phyloP scores from a whole-genome alignment of 805 yeast species.

The Ogataea corticis region DNA sequence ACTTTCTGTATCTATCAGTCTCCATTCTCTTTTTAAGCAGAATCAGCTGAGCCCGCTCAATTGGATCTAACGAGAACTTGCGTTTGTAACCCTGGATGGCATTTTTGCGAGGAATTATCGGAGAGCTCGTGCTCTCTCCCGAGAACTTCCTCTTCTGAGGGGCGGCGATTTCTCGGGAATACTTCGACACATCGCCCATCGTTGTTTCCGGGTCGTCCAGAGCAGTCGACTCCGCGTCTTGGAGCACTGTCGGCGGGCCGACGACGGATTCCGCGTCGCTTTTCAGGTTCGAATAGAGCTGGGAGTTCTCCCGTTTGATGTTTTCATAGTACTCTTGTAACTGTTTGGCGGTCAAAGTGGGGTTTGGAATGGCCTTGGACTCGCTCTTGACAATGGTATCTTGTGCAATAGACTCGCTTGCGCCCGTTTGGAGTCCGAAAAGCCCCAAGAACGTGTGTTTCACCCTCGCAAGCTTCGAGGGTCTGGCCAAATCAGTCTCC shows the following conservation, averaged over 20 bases:
- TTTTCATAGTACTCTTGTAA: constrained; percentile 29
- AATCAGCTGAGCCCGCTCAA: constrained; percentile 34
- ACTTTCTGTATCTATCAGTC: constrained; percentile 45
- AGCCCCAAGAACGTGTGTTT: constrained; percentile 13
- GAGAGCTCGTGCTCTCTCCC: constrained; percentile 4
- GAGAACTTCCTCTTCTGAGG: constrained; percentile 8
- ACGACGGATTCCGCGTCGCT: constrained; percentile 6
- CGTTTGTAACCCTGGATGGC: neutral
- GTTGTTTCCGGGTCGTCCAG: constrained; percentile 8
- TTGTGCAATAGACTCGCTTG: neutral
- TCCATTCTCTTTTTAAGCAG: constrained; percentile 39
- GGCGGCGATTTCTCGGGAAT: neutral
- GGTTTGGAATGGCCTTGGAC: too few species aligned
- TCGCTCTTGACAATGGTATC: too few species aligned
- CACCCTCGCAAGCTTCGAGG: constrained; percentile 21
- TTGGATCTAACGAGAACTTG: constrained; percentile 29
- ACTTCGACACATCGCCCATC: neutral
- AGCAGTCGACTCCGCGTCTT: constrained; percentile 17
- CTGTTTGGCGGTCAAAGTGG: constrained; percentile 30
- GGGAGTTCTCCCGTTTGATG: constrained; percentile 25
- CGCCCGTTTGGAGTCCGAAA: constrained; percentile 3
- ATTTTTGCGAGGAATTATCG: neutral
- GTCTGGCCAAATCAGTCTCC: constrained; percentile 8
- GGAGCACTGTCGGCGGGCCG: neutral
- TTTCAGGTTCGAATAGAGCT: constrained; percentile 20